Percentiles rank a stretch among this genome's conserved stretches.
phyloP scores from a whole-genome alignment of 2,329 filamentous ascomycete genomes.

The Kalmusia sp. region DNA sequence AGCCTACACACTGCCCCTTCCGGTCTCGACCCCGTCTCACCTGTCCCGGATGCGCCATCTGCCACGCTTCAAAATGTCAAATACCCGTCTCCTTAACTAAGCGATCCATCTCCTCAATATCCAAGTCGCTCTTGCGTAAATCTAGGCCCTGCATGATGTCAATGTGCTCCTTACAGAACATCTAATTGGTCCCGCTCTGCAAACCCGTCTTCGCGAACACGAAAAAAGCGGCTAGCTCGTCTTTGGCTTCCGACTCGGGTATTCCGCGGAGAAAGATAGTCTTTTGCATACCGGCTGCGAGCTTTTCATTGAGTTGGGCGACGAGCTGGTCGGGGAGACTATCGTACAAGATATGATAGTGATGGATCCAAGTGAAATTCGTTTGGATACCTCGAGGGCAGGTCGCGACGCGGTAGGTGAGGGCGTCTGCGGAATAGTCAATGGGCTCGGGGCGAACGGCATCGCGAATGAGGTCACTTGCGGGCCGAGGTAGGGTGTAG shows the following conservation, averaged over 20 bases:
- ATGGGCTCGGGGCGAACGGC: background rate
- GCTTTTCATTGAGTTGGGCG: slow-evolving; percentile 1
- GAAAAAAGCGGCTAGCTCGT: background rate
- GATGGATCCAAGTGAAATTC: background rate
- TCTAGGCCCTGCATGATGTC: background rate
- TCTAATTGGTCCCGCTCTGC: slow-evolving; percentile 9
- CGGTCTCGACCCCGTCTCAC: too few species aligned
- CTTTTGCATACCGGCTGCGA: background rate
- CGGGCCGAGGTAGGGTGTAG: too few species aligned
- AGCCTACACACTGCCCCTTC: too few species aligned
- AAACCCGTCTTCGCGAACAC: slow-evolving; percentile 8
- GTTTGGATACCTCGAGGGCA: background rate
- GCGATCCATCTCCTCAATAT: slow-evolving; percentile 3
- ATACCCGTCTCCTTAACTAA: slow-evolving; percentile 5
- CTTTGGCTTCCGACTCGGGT: background rate
- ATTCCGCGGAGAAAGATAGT: background rate
- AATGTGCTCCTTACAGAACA: slow-evolving; percentile 1
- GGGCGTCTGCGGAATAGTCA: slow-evolving; percentile 7
- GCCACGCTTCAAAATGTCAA: too few species aligned
- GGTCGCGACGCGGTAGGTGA: slow-evolving; percentile 7
- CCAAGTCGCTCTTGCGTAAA: background rate
- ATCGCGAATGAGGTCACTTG: slow-evolving; percentile 8
- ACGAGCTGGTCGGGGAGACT: background rate
- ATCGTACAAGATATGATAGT: slow-evolving; percentile 1
- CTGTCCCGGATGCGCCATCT: too few species aligned